Percentiles rank a stretch among this genome's conserved stretches.
Evolutionary conservation across 441 rosid genomes (phyloP).

Genomic region (Adansonia madagascariensis): DNA sequence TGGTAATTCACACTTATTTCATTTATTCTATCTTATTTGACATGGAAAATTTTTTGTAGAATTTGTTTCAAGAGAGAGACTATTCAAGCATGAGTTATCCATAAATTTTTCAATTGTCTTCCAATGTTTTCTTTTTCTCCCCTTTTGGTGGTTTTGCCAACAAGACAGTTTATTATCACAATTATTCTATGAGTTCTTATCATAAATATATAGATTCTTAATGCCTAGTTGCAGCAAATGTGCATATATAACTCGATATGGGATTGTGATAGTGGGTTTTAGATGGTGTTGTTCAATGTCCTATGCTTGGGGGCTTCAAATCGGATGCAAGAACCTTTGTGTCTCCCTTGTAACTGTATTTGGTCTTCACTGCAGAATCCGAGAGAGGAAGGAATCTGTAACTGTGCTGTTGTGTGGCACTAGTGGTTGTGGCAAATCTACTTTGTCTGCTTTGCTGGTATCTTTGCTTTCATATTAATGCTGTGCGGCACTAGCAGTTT

Average conservation of each 20-base stretch:
- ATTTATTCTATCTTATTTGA: background rate
- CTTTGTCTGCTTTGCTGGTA: conserved; percentile 98
- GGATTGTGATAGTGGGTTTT: background rate
- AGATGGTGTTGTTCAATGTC: conserved; percentile 12
- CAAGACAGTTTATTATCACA: background rate
- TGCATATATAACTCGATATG: background rate
- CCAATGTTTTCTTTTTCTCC: background rate
- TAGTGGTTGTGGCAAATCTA: conserved; percentile 99
- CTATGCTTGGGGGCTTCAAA: background rate
- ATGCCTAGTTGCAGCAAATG: background rate
- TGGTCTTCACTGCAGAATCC: conserved; percentile 59
- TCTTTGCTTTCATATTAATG: conserved; percentile 26
- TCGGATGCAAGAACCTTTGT: background rate
- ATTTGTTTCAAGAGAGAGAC: background rate
- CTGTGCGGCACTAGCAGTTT: background rate
- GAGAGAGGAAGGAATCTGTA: conserved; percentile 94
- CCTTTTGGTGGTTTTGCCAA: background rate
- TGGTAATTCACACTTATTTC: background rate
- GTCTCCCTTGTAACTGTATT: conserved; percentile 10
- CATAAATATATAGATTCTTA: background rate
- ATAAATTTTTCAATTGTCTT: background rate
- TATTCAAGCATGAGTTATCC: background rate
- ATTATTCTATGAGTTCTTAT: background rate
- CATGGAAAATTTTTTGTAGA: background rate
- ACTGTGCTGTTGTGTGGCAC: conserved; percentile 96